Evolutionary conservation across 2,329 filamentous ascomycete genomes (phyloP).

Genomic region (Monilinia fructigena): DNA sequence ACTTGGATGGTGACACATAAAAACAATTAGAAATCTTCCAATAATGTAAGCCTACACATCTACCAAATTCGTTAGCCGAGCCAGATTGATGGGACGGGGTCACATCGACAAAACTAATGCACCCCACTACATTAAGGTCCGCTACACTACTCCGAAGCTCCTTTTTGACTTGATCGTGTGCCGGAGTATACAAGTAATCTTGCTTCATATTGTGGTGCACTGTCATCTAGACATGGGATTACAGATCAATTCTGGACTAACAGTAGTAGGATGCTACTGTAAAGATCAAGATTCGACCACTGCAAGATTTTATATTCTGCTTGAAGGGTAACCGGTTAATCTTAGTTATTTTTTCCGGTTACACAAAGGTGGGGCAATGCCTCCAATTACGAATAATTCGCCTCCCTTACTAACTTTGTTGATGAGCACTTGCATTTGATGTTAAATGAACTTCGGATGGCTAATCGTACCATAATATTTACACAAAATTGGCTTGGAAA

Average conservation of each 20-base stretch:
- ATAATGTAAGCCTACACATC: not conserved
- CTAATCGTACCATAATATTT: not conserved
- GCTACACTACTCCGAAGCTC: slow-evolving; percentile 9
- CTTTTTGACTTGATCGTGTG: slow-evolving; percentile 4
- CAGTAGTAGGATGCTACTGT: not conserved
- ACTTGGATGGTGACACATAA: slow-evolving; percentile 2
- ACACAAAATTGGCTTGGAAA: not conserved
- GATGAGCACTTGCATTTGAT: not conserved
- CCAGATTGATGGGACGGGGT: slow-evolving; percentile 1
- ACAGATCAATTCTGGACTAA: slow-evolving; percentile 4
- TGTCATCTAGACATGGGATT: not conserved
- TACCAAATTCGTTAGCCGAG: not conserved
- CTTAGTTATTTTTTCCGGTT: not conserved
- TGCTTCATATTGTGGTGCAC: not conserved
- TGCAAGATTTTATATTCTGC: too few species aligned
- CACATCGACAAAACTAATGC: slow-evolving; percentile 10
- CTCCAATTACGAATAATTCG: not conserved
- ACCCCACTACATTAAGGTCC: not conserved
- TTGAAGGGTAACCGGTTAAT: not conserved
- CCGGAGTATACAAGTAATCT: not conserved
- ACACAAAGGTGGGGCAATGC: not conserved
- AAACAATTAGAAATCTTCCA: not conserved
- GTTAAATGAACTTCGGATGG: not conserved
- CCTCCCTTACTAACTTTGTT: not conserved
- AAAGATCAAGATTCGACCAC: not conserved